A percentile compares a stretch with the other conserved stretches of the same genome.
Conservation (phyloP, 805 yeast genomes). For the Ogataea philodendri region DNA sequence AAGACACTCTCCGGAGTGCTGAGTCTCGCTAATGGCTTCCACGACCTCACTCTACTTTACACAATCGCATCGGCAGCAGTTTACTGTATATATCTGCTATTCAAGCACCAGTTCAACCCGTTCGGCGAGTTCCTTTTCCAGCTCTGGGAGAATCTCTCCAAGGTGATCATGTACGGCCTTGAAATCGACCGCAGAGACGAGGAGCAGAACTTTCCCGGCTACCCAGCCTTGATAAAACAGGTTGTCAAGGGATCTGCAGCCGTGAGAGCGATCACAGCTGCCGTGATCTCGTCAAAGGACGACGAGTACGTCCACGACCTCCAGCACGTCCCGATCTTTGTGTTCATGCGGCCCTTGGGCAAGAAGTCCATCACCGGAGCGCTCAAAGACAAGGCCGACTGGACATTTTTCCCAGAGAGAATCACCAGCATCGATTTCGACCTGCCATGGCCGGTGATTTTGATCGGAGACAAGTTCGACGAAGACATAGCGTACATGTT, state of each 20-base stretch:
- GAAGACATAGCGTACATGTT: constrained; percentile 48
- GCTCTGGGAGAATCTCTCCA: constrained; percentile 66
- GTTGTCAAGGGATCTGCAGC: constrained; percentile 63
- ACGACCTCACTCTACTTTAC: constrained; percentile 44
- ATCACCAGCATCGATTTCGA: background rate
- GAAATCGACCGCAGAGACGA: constrained; percentile 57
- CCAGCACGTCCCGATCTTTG: constrained; percentile 53
- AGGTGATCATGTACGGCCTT: constrained; percentile 55
- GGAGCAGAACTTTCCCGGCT: constrained; percentile 36
- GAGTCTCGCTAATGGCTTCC: constrained; percentile 30
- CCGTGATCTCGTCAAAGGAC: constrained; percentile 52
- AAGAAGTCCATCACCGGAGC: constrained; percentile 61
- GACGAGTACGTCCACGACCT: constrained; percentile 50
- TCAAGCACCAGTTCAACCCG: constrained; percentile 48
- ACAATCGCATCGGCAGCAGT: constrained; percentile 43
- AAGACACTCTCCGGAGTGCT: constrained; percentile 24
- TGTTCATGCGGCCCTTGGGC: constrained; percentile 67
- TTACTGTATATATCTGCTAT: constrained; percentile 44
- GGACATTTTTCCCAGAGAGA: background rate
- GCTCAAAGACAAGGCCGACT: constrained; percentile 22
- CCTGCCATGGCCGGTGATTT: constrained; percentile 7
- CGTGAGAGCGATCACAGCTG: constrained; percentile 58
- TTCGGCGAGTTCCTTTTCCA: constrained; percentile 55
- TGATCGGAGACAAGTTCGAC: constrained; percentile 60
- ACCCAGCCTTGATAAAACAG: constrained; percentile 47